Conservation (phyloP, 371 early-diverging fungal species). For the Rhizopus delemar region DNA sequence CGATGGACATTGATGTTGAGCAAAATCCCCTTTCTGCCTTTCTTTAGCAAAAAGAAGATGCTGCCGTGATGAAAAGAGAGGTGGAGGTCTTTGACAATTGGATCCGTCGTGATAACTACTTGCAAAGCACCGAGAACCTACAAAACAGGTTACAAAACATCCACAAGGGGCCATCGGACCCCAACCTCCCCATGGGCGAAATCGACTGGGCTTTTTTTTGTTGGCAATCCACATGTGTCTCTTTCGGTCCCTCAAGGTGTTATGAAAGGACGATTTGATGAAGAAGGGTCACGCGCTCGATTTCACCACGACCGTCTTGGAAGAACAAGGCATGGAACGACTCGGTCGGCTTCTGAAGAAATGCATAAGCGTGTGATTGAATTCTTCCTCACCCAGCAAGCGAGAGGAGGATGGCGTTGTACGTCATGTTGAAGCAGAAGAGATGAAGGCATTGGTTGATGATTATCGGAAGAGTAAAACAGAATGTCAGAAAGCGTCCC, state of each 20-base stretch:
- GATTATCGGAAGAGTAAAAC: slow-evolving; percentile 76
- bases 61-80: slow-evolving; percentile 69
- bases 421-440: slow-evolving; percentile 90
- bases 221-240: slow-evolving; percentile 66
- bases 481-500: slow-evolving; percentile 66
- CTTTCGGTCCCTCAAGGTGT: slow-evolving; percentile 70
- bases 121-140: slow-evolving; percentile 81
- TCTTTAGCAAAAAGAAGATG: slow-evolving; percentile 73
- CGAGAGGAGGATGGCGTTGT: slow-evolving; percentile 84
- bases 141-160: slow-evolving; percentile 83
- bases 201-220: slow-evolving; percentile 76
- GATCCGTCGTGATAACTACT: slow-evolving; percentile 90
- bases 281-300: slow-evolving; percentile 84
- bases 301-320: slow-evolving; percentile 78
- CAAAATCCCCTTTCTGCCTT: slow-evolving; percentile 86
- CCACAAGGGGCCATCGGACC: slow-evolving; percentile 77
- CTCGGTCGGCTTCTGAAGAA: slow-evolving; percentile 68
- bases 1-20: slow-evolving; percentile 76
- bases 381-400: slow-evolving; percentile 91
- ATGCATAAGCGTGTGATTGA: slow-evolving; percentile 77
- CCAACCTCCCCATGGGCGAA: slow-evolving; percentile 80
- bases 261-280: slow-evolving; percentile 90
- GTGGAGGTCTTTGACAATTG: slow-evolving; percentile 83
- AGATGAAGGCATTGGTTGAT: slow-evolving; percentile 82
- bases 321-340: slow-evolving; percentile 76